Base-by-base conservation (phyloP, 225 moss, liverwort and hornwort genomes). In the Lunularia cruciata region DNA sequence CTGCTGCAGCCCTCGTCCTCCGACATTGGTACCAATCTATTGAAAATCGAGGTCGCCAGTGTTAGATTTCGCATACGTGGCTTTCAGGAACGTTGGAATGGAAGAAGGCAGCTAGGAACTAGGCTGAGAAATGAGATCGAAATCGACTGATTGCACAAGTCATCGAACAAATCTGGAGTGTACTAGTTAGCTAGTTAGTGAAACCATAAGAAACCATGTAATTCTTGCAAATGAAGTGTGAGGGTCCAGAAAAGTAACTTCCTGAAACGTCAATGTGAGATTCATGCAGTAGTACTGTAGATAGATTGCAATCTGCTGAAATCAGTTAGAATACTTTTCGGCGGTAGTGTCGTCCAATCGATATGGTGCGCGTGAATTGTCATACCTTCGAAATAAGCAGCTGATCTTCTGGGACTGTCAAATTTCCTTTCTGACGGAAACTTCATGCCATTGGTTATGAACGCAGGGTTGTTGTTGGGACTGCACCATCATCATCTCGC, bases 161-260 rank as follows among this genome's bases (percentile, higher is more conserved):
- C 2, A 48, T 6, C 3, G 45, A 45, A 45, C 45, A 45, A 18
- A 18, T 12, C 45, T 3, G 45, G 45, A 45, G 45, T 9, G 12
- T 12, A 48, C 19, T 48, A 8, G 6, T 48, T 48, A 2, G 15
- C 18, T 18, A n/a, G 19, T 20, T 5, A 48, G 47, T n/a, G 5
- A 14, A 5, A 5, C 13, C 15, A 48, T 18, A 48, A 20, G 14
- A 47, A 14, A 5, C 14, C 3, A 20, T 48, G 47, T 20, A 35
- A 36, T 58, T 33, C 36, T 58, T 36, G 15, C n/a, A 6, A 58
- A 33, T 33, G 31, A 58, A 58, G 16, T 58, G 34, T 8, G 33
- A 7, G 58, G 33, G 58, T 58, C 58, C 34, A 35, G 34, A 35
- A 10, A 58, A 58, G 58, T 36, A 20, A 48, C 47, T 48, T 20